phyloP scores from a whole-genome alignment of 2,329 filamentous ascomycete species.

The Lachnellula willkommii region DNA sequence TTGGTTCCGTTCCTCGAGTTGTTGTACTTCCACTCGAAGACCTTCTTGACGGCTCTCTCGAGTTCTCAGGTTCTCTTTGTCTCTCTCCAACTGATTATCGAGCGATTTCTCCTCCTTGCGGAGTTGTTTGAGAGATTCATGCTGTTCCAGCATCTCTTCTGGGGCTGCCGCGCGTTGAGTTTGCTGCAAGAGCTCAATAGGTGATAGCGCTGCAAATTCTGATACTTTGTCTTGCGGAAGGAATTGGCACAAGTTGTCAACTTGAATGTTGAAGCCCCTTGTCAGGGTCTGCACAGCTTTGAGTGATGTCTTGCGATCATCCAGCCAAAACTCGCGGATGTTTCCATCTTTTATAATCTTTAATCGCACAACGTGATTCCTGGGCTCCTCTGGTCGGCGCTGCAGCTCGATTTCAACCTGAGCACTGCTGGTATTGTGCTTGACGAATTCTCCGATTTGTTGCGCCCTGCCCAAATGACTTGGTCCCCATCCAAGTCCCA shows the following conservation, averaged over 20 bases:
- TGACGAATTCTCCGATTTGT: conserved; percentile 83
- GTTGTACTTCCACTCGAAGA: conserved; percentile 76
- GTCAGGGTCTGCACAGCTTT: conserved; percentile 64
- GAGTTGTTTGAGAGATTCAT: conserved; percentile 66
- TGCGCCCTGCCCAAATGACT: conserved; percentile 81
- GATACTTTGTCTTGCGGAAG: conserved; percentile 92
- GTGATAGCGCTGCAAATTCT: conserved; percentile 80
- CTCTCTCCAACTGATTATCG: conserved; percentile 51
- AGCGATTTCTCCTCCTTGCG: conserved; percentile 64
- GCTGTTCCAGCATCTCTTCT: conserved; percentile 72
- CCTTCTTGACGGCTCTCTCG: conserved; percentile 67
- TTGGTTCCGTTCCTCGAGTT: conserved; percentile 68
- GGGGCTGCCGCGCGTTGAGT: conserved; percentile 86
- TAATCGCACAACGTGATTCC: conserved; percentile 70
- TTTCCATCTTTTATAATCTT: conserved; percentile 79
- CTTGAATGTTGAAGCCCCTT: conserved; percentile 75
- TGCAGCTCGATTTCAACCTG: conserved; percentile 88
- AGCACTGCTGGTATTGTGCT: conserved; percentile 74
- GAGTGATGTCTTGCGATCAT: conserved; percentile 57
- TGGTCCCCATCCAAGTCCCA: conserved; percentile 81
- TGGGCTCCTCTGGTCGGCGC: conserved; percentile 49
- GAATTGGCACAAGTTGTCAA: conserved; percentile 97
- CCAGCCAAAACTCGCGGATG: conserved; percentile 70
- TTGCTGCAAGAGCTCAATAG: conserved; percentile 74
- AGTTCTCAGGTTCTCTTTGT: conserved; percentile 58